A percentile compares a stretch with the other conserved stretches of the same genome.
These are phyloP conservation scores for Apophysomyces ossiformis DNA, from an alignment of 371 early-diverging fungal genomes.

Conservation along the genomic window DNA sequence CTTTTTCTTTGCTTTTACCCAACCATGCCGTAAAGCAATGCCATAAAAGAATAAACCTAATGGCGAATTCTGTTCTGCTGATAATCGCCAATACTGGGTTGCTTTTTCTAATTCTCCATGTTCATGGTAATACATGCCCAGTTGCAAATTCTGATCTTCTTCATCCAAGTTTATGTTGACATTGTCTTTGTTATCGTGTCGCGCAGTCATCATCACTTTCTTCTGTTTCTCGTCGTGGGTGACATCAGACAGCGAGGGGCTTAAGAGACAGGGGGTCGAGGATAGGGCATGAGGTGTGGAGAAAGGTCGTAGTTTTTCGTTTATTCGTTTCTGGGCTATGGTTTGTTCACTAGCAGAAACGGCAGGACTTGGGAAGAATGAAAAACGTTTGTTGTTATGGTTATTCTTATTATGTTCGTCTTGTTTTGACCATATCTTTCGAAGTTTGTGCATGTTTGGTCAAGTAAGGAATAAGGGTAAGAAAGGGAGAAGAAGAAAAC, in stretches of 20 bases:
- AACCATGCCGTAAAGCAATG: conserved; percentile 90
- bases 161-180: conserved; percentile 9
- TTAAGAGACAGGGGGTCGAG: not conserved
- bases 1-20: conserved; percentile 45
- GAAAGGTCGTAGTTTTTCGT: not conserved
- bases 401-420: not conserved
- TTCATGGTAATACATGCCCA: conserved; percentile 41
- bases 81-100: conserved; percentile 79
- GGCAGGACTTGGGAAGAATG: conserved; percentile 5
- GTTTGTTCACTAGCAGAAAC: conserved; percentile 4
- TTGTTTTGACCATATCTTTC: not conserved
- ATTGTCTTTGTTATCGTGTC: no score
- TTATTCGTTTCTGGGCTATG: not conserved
- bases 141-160: conserved; percentile 1
- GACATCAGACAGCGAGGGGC: no score
- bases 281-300: not conserved
- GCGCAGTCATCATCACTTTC: not conserved
- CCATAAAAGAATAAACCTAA: conserved; percentile 89
- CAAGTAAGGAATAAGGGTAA: not conserved
- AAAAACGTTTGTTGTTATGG: not conserved
- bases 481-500: not conserved
- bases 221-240: not conserved
- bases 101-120: conserved; percentile 79
- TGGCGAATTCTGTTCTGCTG: conserved; percentile 75
- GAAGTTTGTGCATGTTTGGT: not conserved